Evolutionary conservation across 345 rosid species (phyloP), one percentile per base, ranked within the genome.

Genomic region (Citrus maxima): DNA sequence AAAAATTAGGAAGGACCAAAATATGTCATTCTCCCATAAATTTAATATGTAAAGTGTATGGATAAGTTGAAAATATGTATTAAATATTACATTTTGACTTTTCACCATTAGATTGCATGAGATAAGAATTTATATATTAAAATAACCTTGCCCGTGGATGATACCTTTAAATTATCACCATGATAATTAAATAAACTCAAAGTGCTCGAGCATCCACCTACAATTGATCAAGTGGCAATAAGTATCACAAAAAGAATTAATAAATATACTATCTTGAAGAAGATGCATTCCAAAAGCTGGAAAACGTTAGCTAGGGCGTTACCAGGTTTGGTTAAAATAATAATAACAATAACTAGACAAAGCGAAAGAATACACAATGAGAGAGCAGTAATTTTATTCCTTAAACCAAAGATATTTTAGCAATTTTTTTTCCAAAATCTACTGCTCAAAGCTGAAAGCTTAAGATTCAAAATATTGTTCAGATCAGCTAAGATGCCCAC

Each of bases 401-500:
- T 46, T 63, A 46, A 25, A 56, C 62, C 62, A n/a, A 24, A 25
- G 56, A 73, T 74, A 60, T 32, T 28, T 70, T 27, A 76, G 58
- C 72, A 61, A 21, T 75, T 64, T 75, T 58, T 67, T 75, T 58
- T 62, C 65, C 77, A 35, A 64, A 42, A 59, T 16, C 73, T 32
- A 42, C 54, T 81, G 58, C 27, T 22, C 24, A 67, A 35, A 71
- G 74, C 72, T 72, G 30, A 75, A 69, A 69, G 70, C 74, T 59
- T 14, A 28, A 74, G 82, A 82, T 80, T 62, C 80, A 59, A 78
- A 78, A 74, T 75, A 21, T 67, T 22, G 55, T 60, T 54, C 62
- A 78, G 63, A 72, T 81, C 77, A 79, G 51, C 80, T 65, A 49
- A 85, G 88, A 83, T 83, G 84, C 88, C 88, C 88, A 85, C 88